Evolutionary conservation across 2,329 filamentous ascomycete species (phyloP).

Genomic region (Dactylellina cionopaga): DNA sequence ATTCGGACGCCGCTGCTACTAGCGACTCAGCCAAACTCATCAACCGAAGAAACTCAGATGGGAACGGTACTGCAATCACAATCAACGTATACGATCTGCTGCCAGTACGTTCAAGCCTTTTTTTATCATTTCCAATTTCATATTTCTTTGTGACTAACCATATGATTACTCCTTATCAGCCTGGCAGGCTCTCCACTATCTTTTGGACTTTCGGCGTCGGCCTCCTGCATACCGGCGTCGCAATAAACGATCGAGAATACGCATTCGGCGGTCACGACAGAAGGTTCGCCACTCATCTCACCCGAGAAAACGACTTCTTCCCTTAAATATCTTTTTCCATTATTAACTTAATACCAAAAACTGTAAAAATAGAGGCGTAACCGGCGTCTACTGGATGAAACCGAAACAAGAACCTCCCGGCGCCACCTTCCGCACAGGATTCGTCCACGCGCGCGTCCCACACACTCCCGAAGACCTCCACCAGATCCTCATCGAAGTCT

Average conservation of each 20-base stretch:
- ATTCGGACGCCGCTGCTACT: slow-evolving; percentile 60
- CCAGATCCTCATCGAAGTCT: slow-evolving; percentile 73
- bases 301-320: not conserved
- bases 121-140: slow-evolving; percentile 10
- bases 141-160: not conserved
- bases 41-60: slow-evolving; percentile 61
- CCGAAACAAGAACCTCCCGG: slow-evolving; percentile 78
- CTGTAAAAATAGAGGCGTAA: slow-evolving; percentile 64
- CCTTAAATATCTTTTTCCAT: not conserved
- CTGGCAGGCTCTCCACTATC: slow-evolving; percentile 77
- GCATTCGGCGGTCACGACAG: slow-evolving; percentile 84
- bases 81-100: slow-evolving; percentile 83
- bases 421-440: slow-evolving; percentile 77
- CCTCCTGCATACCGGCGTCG: slow-evolving; percentile 83
- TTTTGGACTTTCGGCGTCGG: slow-evolving; percentile 82
- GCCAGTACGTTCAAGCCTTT: slow-evolving; percentile 66
- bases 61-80: slow-evolving; percentile 77
- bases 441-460: slow-evolving; percentile 82
- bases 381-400: slow-evolving; percentile 84
- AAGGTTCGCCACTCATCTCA: slow-evolving; percentile 60
- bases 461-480: slow-evolving; percentile 76
- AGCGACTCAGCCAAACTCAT: slow-evolving; percentile 62
- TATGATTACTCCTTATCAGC: slow-evolving; percentile 62
- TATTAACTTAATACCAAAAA: not conserved
- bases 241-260: slow-evolving; percentile 82